Evolutionary conservation across 805 yeast species (phyloP).

Genomic region (Yarrowia porcina): DNA sequence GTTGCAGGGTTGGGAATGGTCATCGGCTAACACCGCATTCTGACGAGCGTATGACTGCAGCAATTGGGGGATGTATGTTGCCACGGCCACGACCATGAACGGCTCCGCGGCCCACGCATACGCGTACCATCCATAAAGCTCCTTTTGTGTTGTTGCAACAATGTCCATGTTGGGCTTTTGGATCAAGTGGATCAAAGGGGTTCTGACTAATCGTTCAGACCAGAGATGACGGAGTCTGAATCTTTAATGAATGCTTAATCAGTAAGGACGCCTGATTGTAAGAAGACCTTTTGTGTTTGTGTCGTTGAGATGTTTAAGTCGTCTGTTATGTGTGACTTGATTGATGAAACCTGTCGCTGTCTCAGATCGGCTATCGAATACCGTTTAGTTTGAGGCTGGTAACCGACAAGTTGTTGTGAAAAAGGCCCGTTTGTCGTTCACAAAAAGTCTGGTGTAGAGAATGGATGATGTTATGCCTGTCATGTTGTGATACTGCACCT

Average conservation of each 20-base stretch:
- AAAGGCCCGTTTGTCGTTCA: background rate
- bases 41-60: constrained; percentile 69
- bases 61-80: constrained; percentile 71
- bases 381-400: background rate
- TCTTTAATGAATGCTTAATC: background rate
- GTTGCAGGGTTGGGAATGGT: constrained; percentile 56
- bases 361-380: background rate
- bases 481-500: constrained; percentile 22
- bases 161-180: background rate
- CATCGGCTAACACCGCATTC: constrained; percentile 62
- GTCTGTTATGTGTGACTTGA: too few relatives aligned
- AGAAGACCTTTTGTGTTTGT: too few relatives aligned
- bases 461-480: background rate
- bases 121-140: constrained; percentile 63
- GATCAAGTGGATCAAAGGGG: too few relatives aligned
- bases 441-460: background rate
- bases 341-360: background rate
- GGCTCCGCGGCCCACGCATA: constrained; percentile 78
- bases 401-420: background rate
- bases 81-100: constrained; percentile 72
- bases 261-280: too few relatives aligned
- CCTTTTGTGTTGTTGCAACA: constrained; percentile 31
- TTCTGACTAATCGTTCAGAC: too few relatives aligned
- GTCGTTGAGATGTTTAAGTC: background rate
- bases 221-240: background rate